Conservation (phyloP, 352 stramenopile species). For the Paralagenidium karlingii region DNA sequence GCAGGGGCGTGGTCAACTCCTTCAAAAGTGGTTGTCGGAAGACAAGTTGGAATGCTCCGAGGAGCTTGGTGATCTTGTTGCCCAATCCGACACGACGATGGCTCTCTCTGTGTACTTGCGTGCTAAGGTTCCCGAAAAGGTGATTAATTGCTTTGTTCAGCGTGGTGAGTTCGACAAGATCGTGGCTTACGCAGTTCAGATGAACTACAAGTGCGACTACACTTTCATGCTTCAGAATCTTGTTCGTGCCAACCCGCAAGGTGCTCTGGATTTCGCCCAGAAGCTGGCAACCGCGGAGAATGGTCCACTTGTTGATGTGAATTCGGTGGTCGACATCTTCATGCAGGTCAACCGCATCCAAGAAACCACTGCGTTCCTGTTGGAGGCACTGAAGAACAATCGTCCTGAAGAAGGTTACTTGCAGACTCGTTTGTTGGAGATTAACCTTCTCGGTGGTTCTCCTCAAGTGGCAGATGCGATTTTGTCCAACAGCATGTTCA, state of each 20-base stretch:
- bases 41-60: conserved; percentile 98
- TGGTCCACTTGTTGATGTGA: conserved; percentile 95
- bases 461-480: conserved; percentile 99
- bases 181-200: conserved; percentile 88
- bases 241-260: conserved; percentile 95
- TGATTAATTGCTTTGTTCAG: conserved; percentile 99
- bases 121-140: conserved; percentile 96
- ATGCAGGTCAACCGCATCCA: conserved; percentile 98
- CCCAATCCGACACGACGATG: conserved; percentile 94
- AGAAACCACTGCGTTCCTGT: conserved; percentile 98
- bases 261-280: conserved; percentile 96
- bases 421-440: conserved; percentile 99
- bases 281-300: conserved; percentile 93
- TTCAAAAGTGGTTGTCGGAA: conserved; percentile 99
- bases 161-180: conserved; percentile 99
- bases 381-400: conserved; percentile 99
- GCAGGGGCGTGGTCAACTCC: conserved; percentile 93
- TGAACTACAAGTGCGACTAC: conserved; percentile 99
- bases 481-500: conserved; percentile 98
- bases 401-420: conserved; percentile 97
- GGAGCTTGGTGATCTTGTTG: conserved; percentile 95
- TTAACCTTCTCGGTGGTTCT: conserved; percentile 98
- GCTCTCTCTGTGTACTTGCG: conserved; percentile 97
- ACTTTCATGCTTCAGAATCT: conserved; percentile 99
- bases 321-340: conserved; percentile 98